A percentile compares a stretch with the other conserved stretches of the same genome.
These are phyloP conservation scores for Murraya koenigii DNA, from an alignment of 345 rosid genomes.

Conservation along the genomic window DNA sequence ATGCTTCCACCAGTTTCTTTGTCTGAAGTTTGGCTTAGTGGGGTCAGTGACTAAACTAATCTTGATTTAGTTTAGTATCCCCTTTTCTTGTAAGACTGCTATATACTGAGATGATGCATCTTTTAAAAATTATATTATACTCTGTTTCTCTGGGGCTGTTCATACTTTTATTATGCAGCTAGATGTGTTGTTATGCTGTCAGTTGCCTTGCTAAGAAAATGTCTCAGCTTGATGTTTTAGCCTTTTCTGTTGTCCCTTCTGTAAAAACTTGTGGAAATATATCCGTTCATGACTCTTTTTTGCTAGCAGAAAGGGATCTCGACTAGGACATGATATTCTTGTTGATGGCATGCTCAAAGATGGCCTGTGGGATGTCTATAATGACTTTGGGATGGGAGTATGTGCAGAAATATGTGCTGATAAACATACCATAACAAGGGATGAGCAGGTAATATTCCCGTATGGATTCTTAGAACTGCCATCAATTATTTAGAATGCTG, in stretches of 20 bases:
- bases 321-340: slow-evolving; percentile 75
- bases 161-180: neutral
- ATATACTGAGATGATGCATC: neutral
- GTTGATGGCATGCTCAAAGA: slow-evolving; percentile 94
- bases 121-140: neutral
- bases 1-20: neutral
- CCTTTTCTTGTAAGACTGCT: neutral
- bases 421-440: slow-evolving; percentile 59
- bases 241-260: neutral
- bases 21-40: neutral
- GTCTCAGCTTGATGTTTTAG: neutral
- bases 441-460: slow-evolving; percentile 62
- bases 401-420: slow-evolving; percentile 94
- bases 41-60: neutral
- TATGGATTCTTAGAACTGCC: neutral
- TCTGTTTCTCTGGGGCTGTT: neutral
- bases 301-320: slow-evolving; percentile 77
- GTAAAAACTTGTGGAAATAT: slow-evolving; percentile 6
- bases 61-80: neutral
- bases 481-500: neutral
- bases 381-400: slow-evolving; percentile 86
- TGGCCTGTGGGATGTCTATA: slow-evolving; percentile 98
- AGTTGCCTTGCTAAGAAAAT: neutral
- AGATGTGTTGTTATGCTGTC: neutral
- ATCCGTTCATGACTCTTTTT: neutral